Base-by-base conservation (phyloP, 2,329 filamentous ascomycete species). In the Phaeomoniella chlamydospora region DNA sequence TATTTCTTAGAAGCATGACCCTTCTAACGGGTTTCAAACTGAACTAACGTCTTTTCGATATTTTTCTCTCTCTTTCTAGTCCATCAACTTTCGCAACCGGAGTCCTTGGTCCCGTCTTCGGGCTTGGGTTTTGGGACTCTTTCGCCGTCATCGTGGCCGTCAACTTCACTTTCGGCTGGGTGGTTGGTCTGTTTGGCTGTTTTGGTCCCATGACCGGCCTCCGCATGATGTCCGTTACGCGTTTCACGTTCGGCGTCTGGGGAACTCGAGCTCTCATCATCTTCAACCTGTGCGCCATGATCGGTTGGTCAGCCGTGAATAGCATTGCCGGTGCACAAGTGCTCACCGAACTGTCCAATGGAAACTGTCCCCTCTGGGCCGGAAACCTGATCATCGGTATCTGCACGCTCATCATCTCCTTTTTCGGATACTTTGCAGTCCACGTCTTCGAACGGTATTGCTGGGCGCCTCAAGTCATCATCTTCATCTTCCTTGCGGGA, bases 231-330 rank as follows among this genome's bases (percentile, higher is more conserved):
- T 56, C 50, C 1, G 56, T 57, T 13, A 53, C 49, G 6, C 45
- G 55, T 16, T 58, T 55, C 39, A 56, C 54, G 3, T 58, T 58
- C 39, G 54, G 54, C 26, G 56, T 55, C 26, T 58, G 54, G 53
- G 54, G 54, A 3, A 57, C 55, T 18, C 43, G 56, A 13, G 46
- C 56, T 3, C 51, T 57, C 2, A 51, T 58, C 1, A 31, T 57
- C 17, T 57, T 58, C 37, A 55, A 51, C 3, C 56, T 57, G 49
- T 41, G 56, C 15, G 49, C 50, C 29, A 57, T 53, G 14, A 57
- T 53, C 13, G 55, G 54, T 4, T 58, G 55, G 55, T 57, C 56
- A 29, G 53, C 52, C 10, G 56, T 57, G 32, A 57, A 57, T 38
- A 53, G 51, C 6, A 57, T 57, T 29, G 56, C 55, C 4, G 55